Percentiles rank a stretch among this genome's conserved stretches.
These are phyloP conservation scores for Dryadomyces sulphureus DNA, from an alignment of 2,329 filamentous ascomycete genomes.

Conservation along the genomic window DNA sequence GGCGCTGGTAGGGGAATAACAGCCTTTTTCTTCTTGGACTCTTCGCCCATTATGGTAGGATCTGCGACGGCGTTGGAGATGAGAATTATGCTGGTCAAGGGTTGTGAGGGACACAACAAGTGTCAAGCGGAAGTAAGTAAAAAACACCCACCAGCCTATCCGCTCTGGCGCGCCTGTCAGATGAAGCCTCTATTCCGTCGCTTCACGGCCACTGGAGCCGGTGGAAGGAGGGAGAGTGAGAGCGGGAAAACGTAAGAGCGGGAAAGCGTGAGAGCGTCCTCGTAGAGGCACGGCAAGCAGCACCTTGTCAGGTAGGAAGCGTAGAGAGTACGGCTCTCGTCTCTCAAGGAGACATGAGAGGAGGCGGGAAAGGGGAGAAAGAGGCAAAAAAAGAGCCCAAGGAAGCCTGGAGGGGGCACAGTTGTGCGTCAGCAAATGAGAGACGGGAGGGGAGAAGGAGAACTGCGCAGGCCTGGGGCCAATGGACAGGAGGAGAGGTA, in stretches of 20 bases:
- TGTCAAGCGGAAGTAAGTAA: too few species aligned
- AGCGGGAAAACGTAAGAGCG: not conserved
- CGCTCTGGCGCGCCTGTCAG: too few species aligned
- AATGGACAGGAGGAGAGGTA: not conserved
- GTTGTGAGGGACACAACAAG: too few species aligned
- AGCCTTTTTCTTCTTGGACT: constrained; percentile 28
- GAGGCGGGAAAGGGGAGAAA: not conserved
- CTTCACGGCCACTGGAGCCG: not conserved
- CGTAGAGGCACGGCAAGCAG: too few species aligned
- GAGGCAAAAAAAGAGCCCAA: not conserved
- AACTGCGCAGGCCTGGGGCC: not conserved
- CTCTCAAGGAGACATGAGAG: not conserved
- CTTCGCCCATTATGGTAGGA: constrained; percentile 21
- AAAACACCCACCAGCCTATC: not conserved
- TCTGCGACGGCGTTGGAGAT: not conserved
- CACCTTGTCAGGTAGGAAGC: not conserved
- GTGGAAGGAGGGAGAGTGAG: not conserved
- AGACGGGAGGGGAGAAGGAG: not conserved
- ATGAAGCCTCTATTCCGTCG: too few species aligned
- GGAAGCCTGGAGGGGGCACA: not conserved
- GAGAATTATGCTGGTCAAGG: too few species aligned
- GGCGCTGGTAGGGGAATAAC: constrained; percentile 56
- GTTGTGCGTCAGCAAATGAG: not conserved
- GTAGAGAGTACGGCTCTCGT: not conserved
- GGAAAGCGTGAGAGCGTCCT: not conserved